Evolutionary conservation across 2,329 filamentous ascomycete genomes (phyloP), one percentile per base, ranked within the genome.

Genomic region (Sarocladiaceae sp.): DNA sequence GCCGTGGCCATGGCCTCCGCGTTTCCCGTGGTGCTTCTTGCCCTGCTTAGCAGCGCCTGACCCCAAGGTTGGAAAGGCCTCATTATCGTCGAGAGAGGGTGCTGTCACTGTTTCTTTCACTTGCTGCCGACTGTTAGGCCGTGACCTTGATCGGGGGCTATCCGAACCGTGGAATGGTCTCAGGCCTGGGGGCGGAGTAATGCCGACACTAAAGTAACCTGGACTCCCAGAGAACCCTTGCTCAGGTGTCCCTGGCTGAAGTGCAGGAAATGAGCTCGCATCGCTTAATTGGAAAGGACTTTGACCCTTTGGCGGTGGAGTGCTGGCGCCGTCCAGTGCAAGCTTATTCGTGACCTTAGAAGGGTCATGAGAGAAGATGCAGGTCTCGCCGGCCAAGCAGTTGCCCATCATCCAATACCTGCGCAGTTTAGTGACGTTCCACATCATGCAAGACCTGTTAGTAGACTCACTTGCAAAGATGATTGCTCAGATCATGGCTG

Each of bases 401-500:
- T 93, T 97, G 1, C 94, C 94, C 73, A 90, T 90, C 51, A 99
- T 80, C 90, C 92, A 99, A 67, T 97, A 97, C 66, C 89, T 94
- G 25, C 22, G 3, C 7, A 26, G 4, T 15, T 48, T 33, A 50
- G 31, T n/a, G 18, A 31, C 23, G 25, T 44, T n/a, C 17, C 37
- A 8, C 13, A 15, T 28, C 5, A n/a, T n/a, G 35, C 11, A 51
- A 22, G 33, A 35, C 39, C 51, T 51, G 40, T 51, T 52, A 51
- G 60, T 55, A 57, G 35, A 87, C 90, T 79, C 77, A 95, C 90
- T 97, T 97, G 92, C 94, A 99, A 56, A 99, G 81, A 63, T 97
- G 94, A 64, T 89, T 95, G 65, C 90, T 96, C 40, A 96, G 80
- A 67, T 99, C 93, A 69, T 99, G 94, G 60, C 92, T 96, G 70